phyloP scores from a whole-genome alignment of 2,329 filamentous ascomycete species.

The Hawksworthiomyces lignivorus region DNA sequence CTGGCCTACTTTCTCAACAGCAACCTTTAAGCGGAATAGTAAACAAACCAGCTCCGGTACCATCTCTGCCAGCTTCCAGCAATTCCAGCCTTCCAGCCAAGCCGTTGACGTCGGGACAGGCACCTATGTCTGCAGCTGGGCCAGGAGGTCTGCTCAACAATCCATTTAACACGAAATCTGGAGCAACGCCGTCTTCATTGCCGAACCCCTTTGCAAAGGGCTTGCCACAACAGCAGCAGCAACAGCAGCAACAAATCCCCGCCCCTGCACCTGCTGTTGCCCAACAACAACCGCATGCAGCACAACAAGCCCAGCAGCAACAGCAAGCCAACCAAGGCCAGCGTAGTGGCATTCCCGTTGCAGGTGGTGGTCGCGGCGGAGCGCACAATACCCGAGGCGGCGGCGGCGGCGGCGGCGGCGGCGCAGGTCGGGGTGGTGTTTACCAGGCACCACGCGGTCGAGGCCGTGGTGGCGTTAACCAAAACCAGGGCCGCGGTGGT shows the following conservation, averaged over 20 bases:
- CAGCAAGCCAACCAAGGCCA: conserved; percentile 10
- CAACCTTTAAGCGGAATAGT: too few relatives aligned
- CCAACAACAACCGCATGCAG: conserved; percentile 8
- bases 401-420: conserved; percentile 14
- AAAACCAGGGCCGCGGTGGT: conserved; percentile 16
- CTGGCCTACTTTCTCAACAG: too few relatives aligned
- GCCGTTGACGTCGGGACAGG: too few relatives aligned
- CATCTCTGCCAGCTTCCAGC: background rate
- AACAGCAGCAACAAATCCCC: conserved; percentile 2
- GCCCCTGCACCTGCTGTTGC: too few relatives aligned
- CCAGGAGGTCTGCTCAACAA: too few relatives aligned
- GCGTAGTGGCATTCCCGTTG: conserved; percentile 16
- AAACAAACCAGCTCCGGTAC: too few relatives aligned
- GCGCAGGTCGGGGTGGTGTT: conserved; percentile 18
- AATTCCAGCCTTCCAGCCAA: conserved; percentile 10
- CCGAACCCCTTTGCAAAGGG: conserved; percentile 17
- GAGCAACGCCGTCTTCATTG: background rate
- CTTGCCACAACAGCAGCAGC: conserved; percentile 1
- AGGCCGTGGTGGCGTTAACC: conserved; percentile 16
- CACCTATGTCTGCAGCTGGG: too few relatives aligned
- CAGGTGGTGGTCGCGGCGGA: conserved; percentile 16
- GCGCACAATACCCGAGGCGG: conserved; percentile 9
- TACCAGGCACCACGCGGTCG: conserved; percentile 22
- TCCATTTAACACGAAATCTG: conserved; percentile 11
- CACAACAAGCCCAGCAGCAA: conserved; percentile 10